A percentile compares a stretch with the other conserved stretches of the same genome.
phyloP scores from a whole-genome alignment of 805 yeast genomes.

The Alloascoidea hylecoeti region DNA sequence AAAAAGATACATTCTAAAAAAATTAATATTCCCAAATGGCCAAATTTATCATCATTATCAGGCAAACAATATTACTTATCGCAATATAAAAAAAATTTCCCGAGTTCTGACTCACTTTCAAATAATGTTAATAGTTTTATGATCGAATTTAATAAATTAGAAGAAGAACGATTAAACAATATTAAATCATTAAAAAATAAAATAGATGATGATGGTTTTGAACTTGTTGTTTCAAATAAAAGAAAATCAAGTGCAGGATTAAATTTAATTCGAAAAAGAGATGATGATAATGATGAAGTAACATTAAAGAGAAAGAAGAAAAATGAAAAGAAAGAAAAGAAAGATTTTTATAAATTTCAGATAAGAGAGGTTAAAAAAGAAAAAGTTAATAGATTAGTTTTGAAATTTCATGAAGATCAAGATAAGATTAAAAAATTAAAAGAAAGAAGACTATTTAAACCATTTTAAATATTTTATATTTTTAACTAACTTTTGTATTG shows the following conservation, averaged over 20 bases:
- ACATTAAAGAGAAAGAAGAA: constrained; percentile 24
- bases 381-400: constrained; percentile 78
- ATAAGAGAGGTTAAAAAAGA: constrained; percentile 85
- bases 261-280: constrained; percentile 8
- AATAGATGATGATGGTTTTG: constrained; percentile 92
- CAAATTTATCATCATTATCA: constrained; percentile 23
- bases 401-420: constrained; percentile 83
- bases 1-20: constrained; percentile 26
- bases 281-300: no score
- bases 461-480: constrained; percentile 41
- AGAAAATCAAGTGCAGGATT: constrained; percentile 70
- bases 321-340: constrained; percentile 61
- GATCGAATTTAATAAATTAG: constrained; percentile 48
- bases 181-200: constrained; percentile 37
- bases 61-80: constrained; percentile 24
- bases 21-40: constrained; percentile 13
- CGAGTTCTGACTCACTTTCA: constrained; percentile 36
- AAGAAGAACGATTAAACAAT: constrained; percentile 22
- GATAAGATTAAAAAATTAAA: constrained; percentile 67
- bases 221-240: constrained; percentile 77
- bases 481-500: no score
- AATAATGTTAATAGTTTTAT: constrained; percentile 45
- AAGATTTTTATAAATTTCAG: constrained; percentile 93
- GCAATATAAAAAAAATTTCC: constrained; percentile 15
- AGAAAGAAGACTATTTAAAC: constrained; percentile 73